These are phyloP conservation scores for Leishmania braziliensis DNA, from an alignment of 208 protist species.

Conservation along the genomic window DNA sequence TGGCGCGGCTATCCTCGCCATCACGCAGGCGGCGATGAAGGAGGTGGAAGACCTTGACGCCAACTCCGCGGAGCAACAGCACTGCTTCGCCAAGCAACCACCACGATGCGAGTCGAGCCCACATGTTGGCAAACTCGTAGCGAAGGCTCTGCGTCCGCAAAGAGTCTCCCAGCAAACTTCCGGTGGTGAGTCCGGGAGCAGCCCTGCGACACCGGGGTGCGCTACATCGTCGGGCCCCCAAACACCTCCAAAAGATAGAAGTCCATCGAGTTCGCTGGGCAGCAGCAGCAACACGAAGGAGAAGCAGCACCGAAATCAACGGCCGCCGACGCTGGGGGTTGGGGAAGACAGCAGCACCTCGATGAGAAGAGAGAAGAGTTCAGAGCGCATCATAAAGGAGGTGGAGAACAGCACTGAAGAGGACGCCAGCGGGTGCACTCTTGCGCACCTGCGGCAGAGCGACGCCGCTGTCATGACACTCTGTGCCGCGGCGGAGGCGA, in stretches of 20 bases:
- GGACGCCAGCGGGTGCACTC: neutral
- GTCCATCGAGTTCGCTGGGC: neutral
- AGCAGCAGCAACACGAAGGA: neutral
- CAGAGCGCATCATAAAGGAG: neutral
- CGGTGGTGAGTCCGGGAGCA: neutral
- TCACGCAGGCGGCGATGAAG: constrained; percentile 22
- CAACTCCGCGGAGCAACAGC: constrained; percentile 1
- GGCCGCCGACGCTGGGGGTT: neutral
- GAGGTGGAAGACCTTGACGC: constrained; percentile 24
- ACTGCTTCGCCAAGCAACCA: neutral
- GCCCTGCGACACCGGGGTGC: neutral
- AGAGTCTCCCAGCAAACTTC: neutral
- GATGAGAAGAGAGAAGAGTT: neutral
- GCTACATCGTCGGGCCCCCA: neutral
- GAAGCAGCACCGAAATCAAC: neutral
- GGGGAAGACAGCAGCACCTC: neutral
- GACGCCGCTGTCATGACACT: neutral
- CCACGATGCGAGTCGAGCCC: neutral
- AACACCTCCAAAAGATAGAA: neutral
- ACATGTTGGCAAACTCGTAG: neutral
- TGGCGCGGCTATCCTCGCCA: constrained; percentile 34
- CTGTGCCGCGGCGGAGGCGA: constrained; percentile 15
- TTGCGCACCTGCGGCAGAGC: neutral
- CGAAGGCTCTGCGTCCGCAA: neutral
- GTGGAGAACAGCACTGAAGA: neutral